Evolutionary conservation across 2,329 filamentous ascomycete genomes (phyloP), one percentile per base, ranked within the genome.

Genomic region (Sarocladium oryzae): DNA sequence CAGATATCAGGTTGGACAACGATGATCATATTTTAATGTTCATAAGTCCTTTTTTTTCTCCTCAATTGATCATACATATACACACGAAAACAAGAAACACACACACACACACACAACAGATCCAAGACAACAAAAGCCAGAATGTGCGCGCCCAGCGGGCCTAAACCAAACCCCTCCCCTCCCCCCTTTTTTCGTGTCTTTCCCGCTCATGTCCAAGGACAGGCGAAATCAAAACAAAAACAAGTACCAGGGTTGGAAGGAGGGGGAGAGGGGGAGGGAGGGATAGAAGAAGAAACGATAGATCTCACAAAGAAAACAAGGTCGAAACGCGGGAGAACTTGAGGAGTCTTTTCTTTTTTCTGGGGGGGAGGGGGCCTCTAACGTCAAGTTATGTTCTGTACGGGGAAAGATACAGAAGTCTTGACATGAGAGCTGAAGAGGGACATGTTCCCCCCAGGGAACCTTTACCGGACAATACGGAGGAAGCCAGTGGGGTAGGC

Each of bases 401-500:
- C n/a, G n/a, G n/a, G n/a, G n/a, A n/a, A n/a, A n/a, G n/a, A n/a
- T n/a, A n/a, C n/a, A n/a, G n/a, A n/a, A n/a, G n/a, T n/a, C n/a
- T n/a, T n/a, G n/a, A n/a, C n/a, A n/a, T n/a, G n/a, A n/a, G n/a
- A n/a, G n/a, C n/a, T n/a, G n/a, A n/a, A n/a, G n/a, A n/a, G n/a
- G n/a, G n/a, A n/a, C n/a, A n/a, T n/a, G n/a, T n/a, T n/a, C n/a
- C n/a, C n/a, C n/a, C n/a, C n/a, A n/a, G n/a, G n/a, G n/a, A n/a
- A n/a, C n/a, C n/a, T n/a, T 58, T 66, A 69, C 54, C 61, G 65
- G 56, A 61, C 59, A 51, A 65, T 61, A 52, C 61, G 60, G 52
- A 61, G 60, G 56, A 64, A 65, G 56, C 68, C 69, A 51, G 68
- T 66, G 53, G 69, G 66, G 36, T 55, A 54, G 33, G 66, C 61